Evolutionary conservation across 371 early-diverging fungal species (phyloP).

Genomic region (Rhizopus microsporus): DNA sequence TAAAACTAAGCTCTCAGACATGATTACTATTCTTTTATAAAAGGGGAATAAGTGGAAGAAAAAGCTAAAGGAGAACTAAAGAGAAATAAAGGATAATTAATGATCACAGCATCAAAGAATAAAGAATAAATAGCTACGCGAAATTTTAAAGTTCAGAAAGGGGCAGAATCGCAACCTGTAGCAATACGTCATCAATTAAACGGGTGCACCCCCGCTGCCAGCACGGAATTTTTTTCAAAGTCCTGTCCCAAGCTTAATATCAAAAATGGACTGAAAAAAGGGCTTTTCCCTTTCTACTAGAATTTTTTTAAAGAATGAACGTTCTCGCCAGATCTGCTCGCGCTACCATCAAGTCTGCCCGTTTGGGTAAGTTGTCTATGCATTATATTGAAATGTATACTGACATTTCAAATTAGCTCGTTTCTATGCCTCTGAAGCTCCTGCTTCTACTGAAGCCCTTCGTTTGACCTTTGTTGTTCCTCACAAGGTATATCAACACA

Average conservation of each 20-base stretch:
- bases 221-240: slow-evolving; percentile 17
- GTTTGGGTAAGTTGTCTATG: slow-evolving; percentile 45
- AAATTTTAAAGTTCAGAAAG: too few relatives aligned
- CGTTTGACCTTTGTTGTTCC: slow-evolving; percentile 89
- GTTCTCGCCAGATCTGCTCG: slow-evolving; percentile 62
- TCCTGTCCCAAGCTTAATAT: slow-evolving; percentile 28
- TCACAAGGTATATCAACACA: slow-evolving; percentile 69
- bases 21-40: too few relatives aligned
- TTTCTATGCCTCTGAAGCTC: slow-evolving; percentile 77
- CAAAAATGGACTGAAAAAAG: slow-evolving; percentile 17
- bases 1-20: too few relatives aligned
- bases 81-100: too few relatives aligned
- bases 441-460: slow-evolving; percentile 73
- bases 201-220: too few relatives aligned
- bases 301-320: slow-evolving; percentile 47
- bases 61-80: too few relatives aligned
- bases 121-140: too few relatives aligned
- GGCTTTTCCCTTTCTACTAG: slow-evolving; percentile 17
- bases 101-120: too few relatives aligned
- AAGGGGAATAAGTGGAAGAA: too few relatives aligned
- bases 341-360: slow-evolving; percentile 48
- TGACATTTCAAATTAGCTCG: slow-evolving; percentile 46
- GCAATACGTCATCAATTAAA: too few relatives aligned
- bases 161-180: too few relatives aligned
- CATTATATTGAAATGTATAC: not conserved